Evolutionary conservation across 176 grass and related monocot genomes (phyloP), one percentile per base, ranked within the genome.

Genomic region (Puya raimondii): DNA sequence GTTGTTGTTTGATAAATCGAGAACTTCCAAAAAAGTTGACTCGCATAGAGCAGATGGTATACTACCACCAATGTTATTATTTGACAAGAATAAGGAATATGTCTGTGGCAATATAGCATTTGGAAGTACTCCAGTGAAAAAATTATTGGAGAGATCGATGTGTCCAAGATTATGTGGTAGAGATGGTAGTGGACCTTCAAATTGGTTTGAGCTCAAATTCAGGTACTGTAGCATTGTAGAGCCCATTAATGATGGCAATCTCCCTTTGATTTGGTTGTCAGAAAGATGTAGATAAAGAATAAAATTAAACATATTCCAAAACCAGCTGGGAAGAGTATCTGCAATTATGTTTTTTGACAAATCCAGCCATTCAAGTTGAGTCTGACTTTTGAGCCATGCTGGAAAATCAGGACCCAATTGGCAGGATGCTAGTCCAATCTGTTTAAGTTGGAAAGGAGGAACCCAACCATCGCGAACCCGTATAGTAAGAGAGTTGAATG

Each of bases 331-430:
- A 65, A 80, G 15, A 0, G 17, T 4, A 65, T 20, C 76, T 23
- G 29, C 25, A 56, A 85, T 66, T 2, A 48, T 48, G 29, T 53
- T 50, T 14, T 71, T 57, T 2, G 71, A 75, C 4, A 76, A 75
- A 54, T 71, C n/a, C 26, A 84, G 63, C 1, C 11, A 0, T 11
- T 0, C 1, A 9, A 66, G 17, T 14, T 23, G 0, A n/a, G 16
- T 15, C 11, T 69, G 69, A 18, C 20, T 59, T 79, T 25, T 79
- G 12, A 84, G 23, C 82, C 82, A 84, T 12, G 20, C 10, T 0
- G 82, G 82, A 58, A 84, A 84, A 3, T 64, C 22, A 13, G 76
- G 76, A 11, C 82, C 76, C 21, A 75, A 21, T 42, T 11, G 16
- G 3, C 76, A 79, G 48, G 54, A 79, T 0, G 10, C 12, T 23